Evolutionary conservation across 352 stramenopile species (phyloP), one percentile per base, ranked within the genome.

Genomic region (Pythium folliculosum): DNA sequence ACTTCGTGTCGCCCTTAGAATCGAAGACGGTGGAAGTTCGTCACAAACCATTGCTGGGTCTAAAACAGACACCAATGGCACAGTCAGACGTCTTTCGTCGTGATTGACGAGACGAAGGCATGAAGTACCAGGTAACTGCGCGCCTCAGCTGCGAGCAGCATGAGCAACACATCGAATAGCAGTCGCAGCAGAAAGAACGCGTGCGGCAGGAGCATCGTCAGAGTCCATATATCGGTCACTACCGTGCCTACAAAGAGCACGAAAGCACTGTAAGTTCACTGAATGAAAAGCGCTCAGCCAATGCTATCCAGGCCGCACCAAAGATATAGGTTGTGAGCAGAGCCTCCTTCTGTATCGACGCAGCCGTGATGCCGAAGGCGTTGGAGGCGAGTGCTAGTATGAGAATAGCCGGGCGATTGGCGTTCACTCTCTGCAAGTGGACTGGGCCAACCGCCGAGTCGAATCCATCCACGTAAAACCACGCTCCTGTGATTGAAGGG

Each of bases 1-100:
- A 6, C 5, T 32, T 32, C 5, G 27, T 32, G 27, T 32, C 27
- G 27, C 5, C 27, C 27, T 47, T 16, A 70, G 49, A 76, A 77
- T 8, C 79, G 78, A 19, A 88, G 69, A 0, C 77, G 80, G 53
- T 88, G 82, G 60, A 91, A 91, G 37, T 72, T 87, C 53, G 76
- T 86, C 45, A 89, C 67, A 62, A 91, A 88, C 81, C 81, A 91
- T 48, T 75, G 50, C 22, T 82, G 73, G 9, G 78, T 75, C 82
- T 91, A 69, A 14, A 30, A 2, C 40, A 47, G 4, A 21, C 1
- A n/a, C 6, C 19, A n/a, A 47, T n/a, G 17, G 14, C 27, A 32
- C 27, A 32, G 27, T 32, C 5, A 32, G 27, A 32, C 2, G 27
- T 6, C 3, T 32, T 32, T 32, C 27, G 5, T 32, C 27, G 27